Percentiles rank a stretch among this genome's conserved stretches.
Evolutionary conservation across 176 grass and related monocot genomes (phyloP).

Genomic region (Chloris gayana): DNA sequence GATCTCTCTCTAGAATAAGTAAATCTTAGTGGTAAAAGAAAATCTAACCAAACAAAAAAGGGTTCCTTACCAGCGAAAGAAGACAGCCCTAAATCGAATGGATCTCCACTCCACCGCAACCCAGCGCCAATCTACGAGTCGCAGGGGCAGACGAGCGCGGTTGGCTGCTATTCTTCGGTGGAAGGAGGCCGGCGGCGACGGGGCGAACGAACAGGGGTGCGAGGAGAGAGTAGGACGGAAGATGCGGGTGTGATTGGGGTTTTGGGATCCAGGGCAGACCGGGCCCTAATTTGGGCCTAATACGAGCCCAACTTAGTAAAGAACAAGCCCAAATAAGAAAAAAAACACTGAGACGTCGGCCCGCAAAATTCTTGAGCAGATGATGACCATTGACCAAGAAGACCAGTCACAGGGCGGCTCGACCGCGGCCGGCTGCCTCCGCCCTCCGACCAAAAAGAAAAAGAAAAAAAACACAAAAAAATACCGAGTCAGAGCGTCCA

Average conservation of each 20-base stretch:
- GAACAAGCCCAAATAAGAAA: background rate
- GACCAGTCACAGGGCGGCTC: background rate
- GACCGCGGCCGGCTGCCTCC: background rate
- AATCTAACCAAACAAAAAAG: background rate
- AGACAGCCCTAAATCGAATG: background rate
- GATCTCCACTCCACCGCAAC: background rate
- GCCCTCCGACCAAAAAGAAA: background rate
- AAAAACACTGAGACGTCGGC: background rate
- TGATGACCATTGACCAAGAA: background rate
- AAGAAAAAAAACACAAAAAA: background rate
- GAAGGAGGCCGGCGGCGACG: constrained; percentile 13
- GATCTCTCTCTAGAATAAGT: background rate
- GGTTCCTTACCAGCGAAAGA: background rate
- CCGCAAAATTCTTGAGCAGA: background rate
- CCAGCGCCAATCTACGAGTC: background rate
- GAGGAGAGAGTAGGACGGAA: too few relatives aligned
- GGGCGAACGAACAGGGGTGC: background rate
- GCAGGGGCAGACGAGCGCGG: background rate
- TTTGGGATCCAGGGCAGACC: background rate
- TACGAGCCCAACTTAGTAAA: background rate
- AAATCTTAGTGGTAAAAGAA: background rate
- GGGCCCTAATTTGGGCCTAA: background rate
- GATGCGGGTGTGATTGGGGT: background rate
- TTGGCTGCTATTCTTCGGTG: background rate
- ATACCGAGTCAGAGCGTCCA: constrained; percentile 29